Conservation (phyloP, 345 rosid genomes). For the Streptanthus diversifolius region DNA sequence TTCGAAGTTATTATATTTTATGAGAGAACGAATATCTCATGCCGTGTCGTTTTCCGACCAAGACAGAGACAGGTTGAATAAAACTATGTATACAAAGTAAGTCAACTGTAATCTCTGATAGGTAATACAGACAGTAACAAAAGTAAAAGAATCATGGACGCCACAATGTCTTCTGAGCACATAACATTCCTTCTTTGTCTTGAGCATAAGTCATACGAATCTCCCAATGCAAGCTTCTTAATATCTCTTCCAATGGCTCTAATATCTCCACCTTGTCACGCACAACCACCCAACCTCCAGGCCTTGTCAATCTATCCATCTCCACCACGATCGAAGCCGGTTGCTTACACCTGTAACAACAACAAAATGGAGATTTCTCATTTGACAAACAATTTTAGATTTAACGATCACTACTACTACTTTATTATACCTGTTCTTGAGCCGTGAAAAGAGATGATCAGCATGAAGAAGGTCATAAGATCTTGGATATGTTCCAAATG, state of each 20-base stretch:
- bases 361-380: neutral
- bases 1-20: too few relatives aligned
- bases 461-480: conserved; percentile 92
- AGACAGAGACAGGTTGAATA: neutral
- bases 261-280: conserved; percentile 84
- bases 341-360: conserved; percentile 55
- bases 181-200: conserved; percentile 74
- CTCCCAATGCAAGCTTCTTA: conserved; percentile 87
- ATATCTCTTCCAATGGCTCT: conserved; percentile 61
- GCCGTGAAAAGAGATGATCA: conserved; percentile 93
- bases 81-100: neutral
- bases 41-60: neutral
- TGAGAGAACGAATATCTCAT: too few relatives aligned
- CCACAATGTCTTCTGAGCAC: conserved; percentile 85
- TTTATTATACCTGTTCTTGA: conserved; percentile 66
- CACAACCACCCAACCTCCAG: conserved; percentile 86
- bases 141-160: conserved; percentile 49
- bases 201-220: conserved; percentile 81
- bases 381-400: neutral
- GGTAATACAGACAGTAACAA: conserved; percentile 5
- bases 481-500: conserved; percentile 90
- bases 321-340: conserved; percentile 79
- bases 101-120: neutral
- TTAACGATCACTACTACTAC: neutral
- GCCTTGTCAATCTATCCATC: conserved; percentile 79